Conservation (phyloP, 208 protist genomes). For the Acanthamoeba lenticulata region DNA sequence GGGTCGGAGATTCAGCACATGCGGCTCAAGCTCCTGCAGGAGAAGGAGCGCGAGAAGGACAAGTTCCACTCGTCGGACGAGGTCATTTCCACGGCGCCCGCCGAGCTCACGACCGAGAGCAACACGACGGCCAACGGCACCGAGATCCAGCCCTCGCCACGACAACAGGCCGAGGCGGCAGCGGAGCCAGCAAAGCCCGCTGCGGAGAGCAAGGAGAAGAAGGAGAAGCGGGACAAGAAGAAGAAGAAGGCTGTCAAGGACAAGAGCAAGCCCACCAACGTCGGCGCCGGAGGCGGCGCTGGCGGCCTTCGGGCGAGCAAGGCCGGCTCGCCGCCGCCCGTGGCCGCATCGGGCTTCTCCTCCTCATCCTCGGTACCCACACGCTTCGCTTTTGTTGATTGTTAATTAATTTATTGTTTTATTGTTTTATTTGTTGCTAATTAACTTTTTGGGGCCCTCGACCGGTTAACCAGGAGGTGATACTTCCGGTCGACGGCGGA, state of each 20-base stretch:
- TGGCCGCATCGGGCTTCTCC: not conserved
- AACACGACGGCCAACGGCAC: not conserved
- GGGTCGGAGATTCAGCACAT: not conserved
- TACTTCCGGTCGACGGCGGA: not conserved
- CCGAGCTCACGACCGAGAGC: not conserved
- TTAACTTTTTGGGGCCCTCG: not conserved
- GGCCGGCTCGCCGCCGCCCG: not conserved
- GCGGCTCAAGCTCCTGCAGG: not conserved
- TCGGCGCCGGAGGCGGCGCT: no score
- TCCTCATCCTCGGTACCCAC: not conserved
- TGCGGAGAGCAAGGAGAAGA: constrained; percentile 9
- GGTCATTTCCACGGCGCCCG: not conserved
- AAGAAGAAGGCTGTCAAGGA: constrained; percentile 41
- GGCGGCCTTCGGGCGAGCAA: not conserved
- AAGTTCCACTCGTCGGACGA: constrained; percentile 14
- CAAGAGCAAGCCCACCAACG: no score
- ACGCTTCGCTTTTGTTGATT: not conserved
- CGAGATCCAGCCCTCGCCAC: constrained; percentile 2
- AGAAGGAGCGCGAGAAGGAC: constrained; percentile 31
- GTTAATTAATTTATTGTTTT: not conserved
- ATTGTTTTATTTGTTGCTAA: not conserved
- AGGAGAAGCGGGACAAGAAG: constrained; percentile 9
- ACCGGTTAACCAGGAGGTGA: not conserved
- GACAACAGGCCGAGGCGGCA: not conserved
- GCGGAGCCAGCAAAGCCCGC: not conserved